Evolutionary conservation across 192 early-diverging fungal genomes (phyloP).

Genomic region (Dissophora globulifera): DNA sequence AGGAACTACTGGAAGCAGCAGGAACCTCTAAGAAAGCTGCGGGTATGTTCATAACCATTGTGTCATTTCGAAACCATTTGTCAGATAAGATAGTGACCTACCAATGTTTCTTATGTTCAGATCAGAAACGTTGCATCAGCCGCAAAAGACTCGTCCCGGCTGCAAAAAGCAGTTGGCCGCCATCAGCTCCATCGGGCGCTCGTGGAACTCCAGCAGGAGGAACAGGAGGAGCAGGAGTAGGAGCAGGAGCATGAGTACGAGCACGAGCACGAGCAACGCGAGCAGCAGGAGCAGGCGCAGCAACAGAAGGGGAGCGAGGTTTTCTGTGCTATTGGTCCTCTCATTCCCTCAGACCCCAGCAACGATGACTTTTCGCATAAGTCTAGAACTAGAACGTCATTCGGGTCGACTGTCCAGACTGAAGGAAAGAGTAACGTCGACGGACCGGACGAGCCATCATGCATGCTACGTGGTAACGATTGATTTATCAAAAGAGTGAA

Average conservation of each 20-base stretch:
- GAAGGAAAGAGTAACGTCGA: slow-evolving; percentile 18
- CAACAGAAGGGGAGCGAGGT: not conserved
- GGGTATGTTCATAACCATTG: slow-evolving; percentile 16
- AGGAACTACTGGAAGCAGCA: slow-evolving; percentile 30
- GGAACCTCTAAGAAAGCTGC: slow-evolving; percentile 28
- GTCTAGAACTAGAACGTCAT: slow-evolving; percentile 22
- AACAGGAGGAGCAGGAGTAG: slow-evolving; percentile 9
- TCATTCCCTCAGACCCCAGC: slow-evolving; percentile 14
- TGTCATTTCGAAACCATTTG: slow-evolving; percentile 7
- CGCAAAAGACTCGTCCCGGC: slow-evolving; percentile 25
- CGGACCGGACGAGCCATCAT: slow-evolving; percentile 20
- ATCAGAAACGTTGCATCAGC: slow-evolving; percentile 21
- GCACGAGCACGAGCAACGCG: slow-evolving; percentile 2
- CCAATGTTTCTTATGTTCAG: slow-evolving; percentile 9
- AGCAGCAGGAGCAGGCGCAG: slow-evolving; percentile 5
- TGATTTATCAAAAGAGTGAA: slow-evolving; percentile 16
- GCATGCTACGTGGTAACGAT: slow-evolving; percentile 1
- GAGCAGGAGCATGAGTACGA: slow-evolving; percentile 4
- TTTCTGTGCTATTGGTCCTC: slow-evolving; percentile 2
- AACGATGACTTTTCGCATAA: slow-evolving; percentile 23
- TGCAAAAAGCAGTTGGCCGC: slow-evolving; percentile 19
- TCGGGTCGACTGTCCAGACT: slow-evolving; percentile 8
- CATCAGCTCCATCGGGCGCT: slow-evolving; percentile 29
- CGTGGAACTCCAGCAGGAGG: slow-evolving; percentile 16
- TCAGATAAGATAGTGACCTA: slow-evolving; percentile 4